Percentiles rank a stretch among this genome's conserved stretches.
Evolutionary conservation across 1,284 basidiomycete species (phyloP).

Genomic region (Jaminaea rosea): DNA sequence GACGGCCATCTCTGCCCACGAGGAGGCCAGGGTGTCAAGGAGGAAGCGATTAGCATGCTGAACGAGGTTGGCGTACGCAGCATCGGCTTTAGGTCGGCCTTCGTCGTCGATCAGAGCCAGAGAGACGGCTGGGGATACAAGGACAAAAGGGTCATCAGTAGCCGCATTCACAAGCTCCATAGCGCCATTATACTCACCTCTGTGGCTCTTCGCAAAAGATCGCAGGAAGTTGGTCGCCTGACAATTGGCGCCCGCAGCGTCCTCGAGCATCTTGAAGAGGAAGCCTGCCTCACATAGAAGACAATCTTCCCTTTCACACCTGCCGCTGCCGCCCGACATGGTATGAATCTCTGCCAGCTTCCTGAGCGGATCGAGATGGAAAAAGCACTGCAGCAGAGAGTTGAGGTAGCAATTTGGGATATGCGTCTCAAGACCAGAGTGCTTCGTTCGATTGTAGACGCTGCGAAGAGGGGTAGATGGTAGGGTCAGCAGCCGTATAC

Average conservation of each 20-base stretch:
- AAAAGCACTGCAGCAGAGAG: constrained; percentile 76
- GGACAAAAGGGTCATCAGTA: not conserved
- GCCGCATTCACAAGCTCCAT: too few relatives aligned
- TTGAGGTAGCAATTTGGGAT: constrained; percentile 98
- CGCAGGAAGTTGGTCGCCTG: constrained; percentile 95
- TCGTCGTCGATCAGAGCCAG: constrained; percentile 86
- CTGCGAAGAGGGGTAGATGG: not conserved
- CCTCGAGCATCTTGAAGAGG: constrained; percentile 86
- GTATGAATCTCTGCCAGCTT: constrained; percentile 82
- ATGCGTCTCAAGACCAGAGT: constrained; percentile 90
- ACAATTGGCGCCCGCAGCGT: constrained; percentile 86
- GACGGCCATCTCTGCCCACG: not conserved
- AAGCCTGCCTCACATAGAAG: constrained; percentile 93
- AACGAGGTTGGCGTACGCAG: constrained; percentile 69
- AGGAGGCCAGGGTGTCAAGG: constrained; percentile 53
- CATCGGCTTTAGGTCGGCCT: constrained; percentile 50
- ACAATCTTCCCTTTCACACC: constrained; percentile 78
- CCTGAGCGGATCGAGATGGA: constrained; percentile 71
- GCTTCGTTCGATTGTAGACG: constrained; percentile 56
- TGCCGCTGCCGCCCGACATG: constrained; percentile 51
- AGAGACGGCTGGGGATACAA: constrained; percentile 55
- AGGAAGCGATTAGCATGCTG: constrained; percentile 92
- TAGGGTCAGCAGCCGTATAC: not conserved
- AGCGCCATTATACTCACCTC: constrained; percentile 53
- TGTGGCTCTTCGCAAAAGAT: constrained; percentile 65